Evolutionary conservation across 352 stramenopile genomes (phyloP).

Genomic region (Phytophthora vignae): DNA sequence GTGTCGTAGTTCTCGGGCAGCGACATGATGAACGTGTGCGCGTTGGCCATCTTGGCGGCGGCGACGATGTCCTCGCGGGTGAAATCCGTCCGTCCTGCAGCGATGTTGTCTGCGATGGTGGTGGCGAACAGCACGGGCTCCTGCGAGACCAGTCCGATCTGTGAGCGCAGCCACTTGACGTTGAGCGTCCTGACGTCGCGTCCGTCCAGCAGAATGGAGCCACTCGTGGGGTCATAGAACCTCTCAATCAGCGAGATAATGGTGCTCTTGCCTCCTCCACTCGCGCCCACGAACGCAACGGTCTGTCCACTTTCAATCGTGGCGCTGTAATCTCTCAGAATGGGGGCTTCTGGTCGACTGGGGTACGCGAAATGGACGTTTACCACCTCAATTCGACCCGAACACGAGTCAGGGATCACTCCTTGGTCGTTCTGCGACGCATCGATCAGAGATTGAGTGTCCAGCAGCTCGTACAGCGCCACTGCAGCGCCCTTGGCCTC

Average conservation of each 20-base stretch:
- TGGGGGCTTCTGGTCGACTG: constrained; percentile 21
- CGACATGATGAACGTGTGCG: constrained; percentile 61
- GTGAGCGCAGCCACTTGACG: constrained; percentile 7
- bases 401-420: neutral
- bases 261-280: constrained; percentile 33
- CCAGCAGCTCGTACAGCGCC: neutral
- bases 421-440: constrained; percentile 3
- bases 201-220: constrained; percentile 78
- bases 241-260: constrained; percentile 71
- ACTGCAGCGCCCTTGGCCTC: constrained; percentile 17
- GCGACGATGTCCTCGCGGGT: constrained; percentile 64
- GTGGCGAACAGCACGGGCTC: constrained; percentile 83
- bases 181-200: constrained; percentile 43
- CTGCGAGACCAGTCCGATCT: constrained; percentile 69
- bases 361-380: constrained; percentile 32
- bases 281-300: constrained; percentile 25
- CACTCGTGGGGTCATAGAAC: constrained; percentile 85
- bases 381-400: constrained; percentile 6
- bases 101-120: constrained; percentile 90
- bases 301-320: constrained; percentile 22
- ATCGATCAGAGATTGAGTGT: neutral
- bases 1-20: constrained; percentile 90
- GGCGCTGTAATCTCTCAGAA: constrained; percentile 31
- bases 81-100: constrained; percentile 3
- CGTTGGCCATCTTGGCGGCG: constrained; percentile 52